Percentiles rank a stretch among this genome's conserved stretches.
phyloP scores from a whole-genome alignment of 768 basidiomycete species.

The Tremella fuciformis region DNA sequence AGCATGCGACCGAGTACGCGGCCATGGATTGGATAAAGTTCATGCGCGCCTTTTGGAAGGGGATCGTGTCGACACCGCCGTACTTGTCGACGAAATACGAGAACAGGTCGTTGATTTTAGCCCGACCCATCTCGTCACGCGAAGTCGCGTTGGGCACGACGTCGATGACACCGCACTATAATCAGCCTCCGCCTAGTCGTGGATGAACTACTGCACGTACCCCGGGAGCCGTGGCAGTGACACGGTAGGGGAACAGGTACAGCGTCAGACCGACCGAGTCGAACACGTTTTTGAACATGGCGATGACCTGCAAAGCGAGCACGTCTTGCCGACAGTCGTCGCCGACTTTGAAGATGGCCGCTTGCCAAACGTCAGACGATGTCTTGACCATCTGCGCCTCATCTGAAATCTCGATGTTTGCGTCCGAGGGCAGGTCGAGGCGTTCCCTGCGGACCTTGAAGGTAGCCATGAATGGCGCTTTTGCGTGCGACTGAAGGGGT shows the following conservation, averaged over 20 bases:
- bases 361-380: conserved; percentile 85
- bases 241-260: conserved; percentile 92
- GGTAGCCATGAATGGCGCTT: conserved; percentile 99
- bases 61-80: conserved; percentile 79
- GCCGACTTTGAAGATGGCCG: conserved; percentile 99
- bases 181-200: conserved; percentile 10
- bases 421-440: conserved; percentile 64
- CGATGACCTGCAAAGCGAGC: conserved; percentile 93
- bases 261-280: conserved; percentile 79
- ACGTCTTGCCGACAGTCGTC: conserved; percentile 99
- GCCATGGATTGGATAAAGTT: conserved; percentile 99
- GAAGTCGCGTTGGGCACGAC: conserved; percentile 97
- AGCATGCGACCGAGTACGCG: conserved; percentile 96
- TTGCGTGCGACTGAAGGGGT: conserved; percentile 94
- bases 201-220: conserved; percentile 57
- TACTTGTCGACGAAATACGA: conserved; percentile 93
- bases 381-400: conserved; percentile 40
- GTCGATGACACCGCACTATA: conserved; percentile 93
- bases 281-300: conserved; percentile 99
- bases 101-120: conserved; percentile 92
- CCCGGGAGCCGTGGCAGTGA: conserved; percentile 93
- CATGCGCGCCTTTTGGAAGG: conserved; percentile 86
- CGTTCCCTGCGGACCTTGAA: conserved; percentile 94
- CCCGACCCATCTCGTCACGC: conserved; percentile 97
- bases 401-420: conserved; percentile 67